A percentile compares a stretch with the other conserved stretches of the same genome.
Evolutionary conservation across 164 flowering plant species (phyloP).

Genomic region (Sedum album): DNA sequence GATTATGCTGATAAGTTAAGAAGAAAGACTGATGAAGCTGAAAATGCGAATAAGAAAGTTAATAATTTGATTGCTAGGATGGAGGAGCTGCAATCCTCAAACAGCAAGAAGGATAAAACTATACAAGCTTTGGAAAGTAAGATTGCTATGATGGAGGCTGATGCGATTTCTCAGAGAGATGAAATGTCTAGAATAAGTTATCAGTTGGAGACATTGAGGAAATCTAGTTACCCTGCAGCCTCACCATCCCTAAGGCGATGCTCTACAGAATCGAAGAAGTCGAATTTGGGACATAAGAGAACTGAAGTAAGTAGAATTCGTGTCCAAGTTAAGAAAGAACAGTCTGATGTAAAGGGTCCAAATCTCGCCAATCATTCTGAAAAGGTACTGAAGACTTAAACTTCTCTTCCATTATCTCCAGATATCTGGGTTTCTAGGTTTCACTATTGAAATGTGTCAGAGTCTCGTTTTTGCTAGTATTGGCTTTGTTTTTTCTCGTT

Average conservation of each 20-base stretch:
- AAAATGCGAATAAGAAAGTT: slow-evolving; percentile 44
- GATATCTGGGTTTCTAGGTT: background rate
- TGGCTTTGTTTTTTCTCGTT: background rate
- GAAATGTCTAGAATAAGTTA: slow-evolving; percentile 39
- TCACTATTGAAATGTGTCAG: background rate
- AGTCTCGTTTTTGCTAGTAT: background rate
- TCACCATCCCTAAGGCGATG: slow-evolving; percentile 42
- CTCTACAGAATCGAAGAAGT: slow-evolving; percentile 14
- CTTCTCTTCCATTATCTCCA: background rate
- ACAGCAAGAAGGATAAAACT: slow-evolving; percentile 43
- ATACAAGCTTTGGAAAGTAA: slow-evolving; percentile 32
- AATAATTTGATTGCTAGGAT: slow-evolving; percentile 28
- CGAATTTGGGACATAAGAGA: slow-evolving; percentile 13
- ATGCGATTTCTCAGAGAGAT: slow-evolving; percentile 20
- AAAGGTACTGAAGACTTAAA: slow-evolving; percentile 15
- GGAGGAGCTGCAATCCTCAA: slow-evolving; percentile 47
- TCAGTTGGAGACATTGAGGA: slow-evolving; percentile 40
- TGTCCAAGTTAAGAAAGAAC: slow-evolving; percentile 27
- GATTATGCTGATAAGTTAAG: slow-evolving; percentile 30
- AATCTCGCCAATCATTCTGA: slow-evolving; percentile 11
- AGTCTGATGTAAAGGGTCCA: slow-evolving; percentile 13
- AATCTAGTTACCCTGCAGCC: slow-evolving; percentile 19
- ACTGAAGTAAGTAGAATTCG: slow-evolving; percentile 8
- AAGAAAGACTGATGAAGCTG: slow-evolving; percentile 33
- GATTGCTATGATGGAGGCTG: slow-evolving; percentile 40